phyloP scores from a whole-genome alignment of 2,329 filamentous ascomycete genomes.

The Leptographium lundbergii region DNA sequence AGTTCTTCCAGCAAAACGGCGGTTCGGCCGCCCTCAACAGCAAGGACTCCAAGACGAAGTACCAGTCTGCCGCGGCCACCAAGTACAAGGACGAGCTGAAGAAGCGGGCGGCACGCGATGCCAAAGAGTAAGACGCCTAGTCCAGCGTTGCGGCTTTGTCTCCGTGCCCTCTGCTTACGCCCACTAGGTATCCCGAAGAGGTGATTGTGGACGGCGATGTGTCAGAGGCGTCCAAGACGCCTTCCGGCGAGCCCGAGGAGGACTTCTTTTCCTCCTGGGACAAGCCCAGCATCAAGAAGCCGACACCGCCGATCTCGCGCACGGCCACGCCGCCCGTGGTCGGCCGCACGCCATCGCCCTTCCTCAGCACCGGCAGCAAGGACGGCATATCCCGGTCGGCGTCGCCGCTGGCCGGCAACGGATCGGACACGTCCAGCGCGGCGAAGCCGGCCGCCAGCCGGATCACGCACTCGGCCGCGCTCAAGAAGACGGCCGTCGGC shows the following conservation, averaged over 20 bases:
- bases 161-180: background rate
- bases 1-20: constrained; percentile 95
- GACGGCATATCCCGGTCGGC: constrained; percentile 61
- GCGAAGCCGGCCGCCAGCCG: constrained; percentile 53
- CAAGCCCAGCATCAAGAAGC: constrained; percentile 91
- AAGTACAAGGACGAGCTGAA: constrained; percentile 98
- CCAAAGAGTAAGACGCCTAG: constrained; percentile 54
- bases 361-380: constrained; percentile 62
- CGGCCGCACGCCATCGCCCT: constrained; percentile 77
- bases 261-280: constrained; percentile 99
- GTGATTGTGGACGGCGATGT: constrained; percentile 65
- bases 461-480: constrained; percentile 65
- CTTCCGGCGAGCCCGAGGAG: constrained; percentile 70
- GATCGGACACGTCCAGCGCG: constrained; percentile 30
- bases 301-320: constrained; percentile 84
- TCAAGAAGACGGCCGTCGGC: constrained; percentile 61
- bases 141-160: background rate
- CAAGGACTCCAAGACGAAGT: constrained; percentile 96
- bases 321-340: constrained; percentile 74
- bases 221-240: constrained; percentile 57
- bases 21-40: constrained; percentile 87
- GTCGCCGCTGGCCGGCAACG: constrained; percentile 59
- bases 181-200: constrained; percentile 61
- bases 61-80: constrained; percentile 79
- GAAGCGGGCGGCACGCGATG: constrained; percentile 69